phyloP scores from a whole-genome alignment of 83 land plant species.

The Thuja plicata region DNA sequence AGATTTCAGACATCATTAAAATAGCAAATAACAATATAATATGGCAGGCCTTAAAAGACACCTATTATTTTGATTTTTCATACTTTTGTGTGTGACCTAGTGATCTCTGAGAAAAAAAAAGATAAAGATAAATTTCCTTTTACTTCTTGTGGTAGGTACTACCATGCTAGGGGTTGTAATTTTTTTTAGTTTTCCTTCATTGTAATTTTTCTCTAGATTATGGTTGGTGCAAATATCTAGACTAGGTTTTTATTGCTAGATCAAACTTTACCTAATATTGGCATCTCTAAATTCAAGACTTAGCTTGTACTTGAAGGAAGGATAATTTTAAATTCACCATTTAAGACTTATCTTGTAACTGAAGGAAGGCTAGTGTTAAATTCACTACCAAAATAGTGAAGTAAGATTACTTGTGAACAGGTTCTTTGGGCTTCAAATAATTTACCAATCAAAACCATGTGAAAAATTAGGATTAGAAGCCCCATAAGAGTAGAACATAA shows the following conservation, averaged over 20 bases:
- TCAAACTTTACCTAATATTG: neutral
- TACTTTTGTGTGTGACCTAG: neutral
- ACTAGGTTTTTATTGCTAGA: too few relatives aligned
- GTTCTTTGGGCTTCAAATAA: conserved; percentile 79
- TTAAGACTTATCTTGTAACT: too few relatives aligned
- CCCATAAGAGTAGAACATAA: conserved; percentile 98
- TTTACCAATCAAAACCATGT: conserved; percentile 96
- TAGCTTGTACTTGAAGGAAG: neutral
- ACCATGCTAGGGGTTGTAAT: neutral
- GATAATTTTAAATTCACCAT: neutral
- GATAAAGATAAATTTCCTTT: neutral
- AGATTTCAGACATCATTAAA: neutral
- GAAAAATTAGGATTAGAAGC: conserved; percentile 78
- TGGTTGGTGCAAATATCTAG: too few relatives aligned
- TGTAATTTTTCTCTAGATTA: too few relatives aligned
- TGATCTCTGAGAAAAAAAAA: neutral
- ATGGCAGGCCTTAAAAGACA: neutral
- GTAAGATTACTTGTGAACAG: conserved; percentile 63
- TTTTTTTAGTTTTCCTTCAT: neutral
- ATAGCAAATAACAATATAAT: neutral
- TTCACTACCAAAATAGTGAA: neutral
- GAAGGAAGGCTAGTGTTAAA: neutral
- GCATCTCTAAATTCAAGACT: neutral
- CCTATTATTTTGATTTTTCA: neutral
- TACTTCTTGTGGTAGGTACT: neutral